These are phyloP conservation scores for Casuarina cunninghamiana DNA, from an alignment of 306 rosid species.

Conservation along the genomic window DNA sequence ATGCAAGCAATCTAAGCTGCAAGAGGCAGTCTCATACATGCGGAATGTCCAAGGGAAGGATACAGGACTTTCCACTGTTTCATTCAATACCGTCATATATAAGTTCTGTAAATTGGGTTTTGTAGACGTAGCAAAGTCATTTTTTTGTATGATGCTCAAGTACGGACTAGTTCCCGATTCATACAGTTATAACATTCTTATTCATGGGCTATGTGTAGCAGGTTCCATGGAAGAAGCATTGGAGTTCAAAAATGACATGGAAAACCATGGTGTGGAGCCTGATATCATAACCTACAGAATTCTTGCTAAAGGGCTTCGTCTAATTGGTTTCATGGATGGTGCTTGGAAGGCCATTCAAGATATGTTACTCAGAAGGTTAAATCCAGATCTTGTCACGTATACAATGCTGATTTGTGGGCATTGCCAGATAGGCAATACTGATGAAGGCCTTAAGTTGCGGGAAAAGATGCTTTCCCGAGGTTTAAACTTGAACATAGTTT, in stretches of 20 bases:
- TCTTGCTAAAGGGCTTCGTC: constrained; percentile 53
- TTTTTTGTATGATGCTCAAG: constrained; percentile 53
- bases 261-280: constrained; percentile 47
- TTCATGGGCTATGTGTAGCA: constrained; percentile 59
- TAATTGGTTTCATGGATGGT: constrained; percentile 51
- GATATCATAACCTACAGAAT: constrained; percentile 45
- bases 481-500: constrained; percentile 37
- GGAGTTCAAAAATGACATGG: constrained; percentile 46
- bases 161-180: constrained; percentile 50
- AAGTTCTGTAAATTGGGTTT: constrained; percentile 47
- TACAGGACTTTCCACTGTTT: constrained; percentile 39
- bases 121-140: constrained; percentile 44
- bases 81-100: constrained; percentile 49
- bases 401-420: constrained; percentile 53
- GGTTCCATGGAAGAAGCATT: constrained; percentile 59
- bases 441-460: constrained; percentile 42
- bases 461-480: constrained; percentile 47
- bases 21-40: constrained; percentile 45
- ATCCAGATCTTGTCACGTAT: constrained; percentile 44
- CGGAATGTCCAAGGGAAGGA: constrained; percentile 19
- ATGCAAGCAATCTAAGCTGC: constrained; percentile 46
- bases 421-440: constrained; percentile 43
- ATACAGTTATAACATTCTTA: constrained; percentile 58
- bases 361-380: constrained; percentile 44
- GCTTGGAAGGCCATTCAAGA: constrained; percentile 40